These are phyloP conservation scores for Pseudogymnoascus sp. DNA, from an alignment of 2,329 filamentous ascomycete genomes.

Conservation along the genomic window DNA sequence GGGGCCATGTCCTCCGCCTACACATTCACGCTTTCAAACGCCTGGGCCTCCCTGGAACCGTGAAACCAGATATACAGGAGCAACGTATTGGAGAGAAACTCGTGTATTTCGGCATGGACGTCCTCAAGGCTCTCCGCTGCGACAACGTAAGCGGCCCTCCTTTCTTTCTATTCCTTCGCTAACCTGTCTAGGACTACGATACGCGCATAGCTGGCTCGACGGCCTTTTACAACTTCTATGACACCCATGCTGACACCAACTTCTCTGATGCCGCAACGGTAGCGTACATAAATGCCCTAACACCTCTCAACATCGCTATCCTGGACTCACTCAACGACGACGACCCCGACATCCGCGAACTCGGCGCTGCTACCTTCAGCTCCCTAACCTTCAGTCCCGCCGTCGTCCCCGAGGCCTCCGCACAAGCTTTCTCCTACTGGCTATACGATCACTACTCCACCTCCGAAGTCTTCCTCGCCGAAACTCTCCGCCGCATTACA, in stretches of 20 bases:
- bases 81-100: neutral
- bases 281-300: constrained; percentile 29
- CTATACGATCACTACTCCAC: neutral
- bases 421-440: constrained; percentile 27
- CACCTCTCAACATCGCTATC: constrained; percentile 55
- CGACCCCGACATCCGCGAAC: constrained; percentile 75
- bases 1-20: neutral
- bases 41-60: neutral
- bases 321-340: constrained; percentile 81
- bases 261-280: constrained; percentile 18
- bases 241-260: constrained; percentile 19
- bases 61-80: neutral
- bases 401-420: constrained; percentile 32
- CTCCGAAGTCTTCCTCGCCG: constrained; percentile 33
- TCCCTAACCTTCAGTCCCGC: constrained; percentile 10
- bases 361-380: constrained; percentile 39
- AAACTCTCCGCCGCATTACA: constrained; percentile 12
- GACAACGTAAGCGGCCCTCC: neutral
- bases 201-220: constrained; percentile 51
- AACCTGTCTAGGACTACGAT: constrained; percentile 48
- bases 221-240: constrained; percentile 47
- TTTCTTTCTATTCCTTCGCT: neutral
- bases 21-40: neutral
- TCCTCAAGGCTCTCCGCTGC: neutral
- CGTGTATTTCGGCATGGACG: neutral